These are phyloP conservation scores for Stephania yunnanensis DNA, from an alignment of 164 flowering plant genomes.

Conservation along the genomic window DNA sequence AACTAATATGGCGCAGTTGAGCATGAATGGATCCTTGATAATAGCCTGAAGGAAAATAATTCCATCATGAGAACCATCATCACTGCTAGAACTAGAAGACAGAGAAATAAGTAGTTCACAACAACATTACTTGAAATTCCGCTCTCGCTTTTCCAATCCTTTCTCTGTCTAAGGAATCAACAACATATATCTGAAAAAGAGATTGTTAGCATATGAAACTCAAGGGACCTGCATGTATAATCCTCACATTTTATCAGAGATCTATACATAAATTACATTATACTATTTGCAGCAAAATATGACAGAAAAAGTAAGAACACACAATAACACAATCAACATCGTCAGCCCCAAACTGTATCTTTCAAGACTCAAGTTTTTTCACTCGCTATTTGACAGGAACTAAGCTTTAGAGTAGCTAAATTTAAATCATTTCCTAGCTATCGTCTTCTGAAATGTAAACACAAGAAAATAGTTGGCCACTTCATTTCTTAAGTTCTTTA, in stretches of 20 bases:
- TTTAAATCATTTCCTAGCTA: no score
- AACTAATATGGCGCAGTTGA: constrained; percentile 85
- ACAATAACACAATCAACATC: no score
- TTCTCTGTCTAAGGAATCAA: constrained; percentile 96
- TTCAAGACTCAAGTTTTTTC: not conserved
- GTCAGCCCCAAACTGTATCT: no score
- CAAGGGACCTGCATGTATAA: not conserved
- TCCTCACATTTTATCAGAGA: not conserved
- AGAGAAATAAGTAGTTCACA: not conserved
- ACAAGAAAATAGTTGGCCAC: no score
- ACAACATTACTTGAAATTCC: constrained; percentile 79
- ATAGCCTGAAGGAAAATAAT: constrained; percentile 56
- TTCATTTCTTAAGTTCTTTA: no score
- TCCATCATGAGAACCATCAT: constrained; percentile 3
- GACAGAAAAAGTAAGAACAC: no score
- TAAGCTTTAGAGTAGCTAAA: no score
- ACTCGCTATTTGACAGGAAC: not conserved
- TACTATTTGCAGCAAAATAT: not conserved
- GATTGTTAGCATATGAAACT: not conserved
- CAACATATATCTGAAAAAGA: constrained; percentile 84
- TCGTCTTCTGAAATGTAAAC: no score
- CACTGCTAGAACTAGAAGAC: not conserved
- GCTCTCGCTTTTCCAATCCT: constrained; percentile 86
- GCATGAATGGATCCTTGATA: constrained; percentile 94
- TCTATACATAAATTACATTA: not conserved